Evolutionary conservation across 805 yeast genomes (phyloP).

Genomic region (Metschnikowia drakensbergensis): DNA sequence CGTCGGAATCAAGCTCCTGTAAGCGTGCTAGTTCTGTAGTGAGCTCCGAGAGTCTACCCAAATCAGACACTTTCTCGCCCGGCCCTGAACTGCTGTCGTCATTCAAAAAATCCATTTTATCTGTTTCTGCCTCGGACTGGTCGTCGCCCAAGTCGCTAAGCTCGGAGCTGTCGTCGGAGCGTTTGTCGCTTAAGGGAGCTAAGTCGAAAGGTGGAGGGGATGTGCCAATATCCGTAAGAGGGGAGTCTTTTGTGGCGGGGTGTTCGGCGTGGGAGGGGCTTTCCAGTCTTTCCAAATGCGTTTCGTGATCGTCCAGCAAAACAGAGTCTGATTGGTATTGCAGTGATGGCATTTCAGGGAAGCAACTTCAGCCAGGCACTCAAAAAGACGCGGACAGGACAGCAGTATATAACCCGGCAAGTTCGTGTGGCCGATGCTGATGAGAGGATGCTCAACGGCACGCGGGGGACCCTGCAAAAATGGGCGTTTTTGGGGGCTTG

Average conservation of each 20-base stretch:
- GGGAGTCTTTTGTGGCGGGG: constrained; percentile 31
- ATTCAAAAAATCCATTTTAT: constrained; percentile 62
- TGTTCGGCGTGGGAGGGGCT: constrained; percentile 6
- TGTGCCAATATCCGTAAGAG: constrained; percentile 39
- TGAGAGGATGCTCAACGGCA: not conserved
- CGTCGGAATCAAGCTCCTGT: constrained; percentile 36
- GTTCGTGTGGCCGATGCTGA: not conserved
- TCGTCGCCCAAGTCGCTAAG: constrained; percentile 54
- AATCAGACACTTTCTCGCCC: constrained; percentile 30
- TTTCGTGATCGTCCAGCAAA: constrained; percentile 4
- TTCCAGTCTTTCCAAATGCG: constrained; percentile 2
- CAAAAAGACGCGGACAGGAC: not conserved
- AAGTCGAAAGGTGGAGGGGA: constrained; percentile 39
- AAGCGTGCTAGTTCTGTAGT: constrained; percentile 37
- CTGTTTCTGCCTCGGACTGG: constrained; percentile 88
- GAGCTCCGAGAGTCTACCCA: constrained; percentile 38
- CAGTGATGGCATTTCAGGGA: constrained; percentile 4
- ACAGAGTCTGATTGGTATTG: constrained; percentile 2
- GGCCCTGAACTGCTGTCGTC: constrained; percentile 22
- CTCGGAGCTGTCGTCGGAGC: constrained; percentile 35
- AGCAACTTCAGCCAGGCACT: not conserved
- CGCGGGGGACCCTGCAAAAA: not conserved
- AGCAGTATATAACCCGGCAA: not conserved
- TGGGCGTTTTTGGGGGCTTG: not conserved
- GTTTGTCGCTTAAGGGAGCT: constrained; percentile 12